Evolutionary conservation across 495 filamentous ascomycete genomes (phyloP), one percentile per base, ranked within the genome.

Genomic region (Penicillium tannophilum): DNA sequence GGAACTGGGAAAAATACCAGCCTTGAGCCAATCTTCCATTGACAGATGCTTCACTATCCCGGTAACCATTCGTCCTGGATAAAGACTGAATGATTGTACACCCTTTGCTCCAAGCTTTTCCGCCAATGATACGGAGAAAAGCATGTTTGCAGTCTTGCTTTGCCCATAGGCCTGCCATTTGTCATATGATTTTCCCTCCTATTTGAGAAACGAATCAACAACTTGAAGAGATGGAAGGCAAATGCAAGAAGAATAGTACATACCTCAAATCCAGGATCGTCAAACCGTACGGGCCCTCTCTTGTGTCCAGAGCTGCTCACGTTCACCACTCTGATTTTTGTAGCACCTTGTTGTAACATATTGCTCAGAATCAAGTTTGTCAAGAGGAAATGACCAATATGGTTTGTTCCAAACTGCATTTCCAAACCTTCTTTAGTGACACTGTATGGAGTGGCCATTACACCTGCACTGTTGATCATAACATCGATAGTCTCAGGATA

Each of bases 401-500:
- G 78, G 66, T 84, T 85, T 1, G 75, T 73, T 1, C 72, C 83
- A 20, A 88, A 76, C 53, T 88, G 84, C 19, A 65, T 59, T 63
- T 89, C 85, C 41, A 81, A 61, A 0, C 76, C 76, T 19, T 79
- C 77, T 23, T 60, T 70, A 53, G 67, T 82, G 53, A 64, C 62
- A 9, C 68, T 65, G 50, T 65, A 62, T 64, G 72, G 71, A 31
- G 79, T 47, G 23, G 76, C 74, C 86, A 90, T 89, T 52, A 89
- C 79, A 5, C 82, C 87, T 9, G 88, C 86, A 48, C 75, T 77
- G 49, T 72, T 87, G 69, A 90, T 83, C 6, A 90, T 62, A 20
- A 88, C 81, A 66, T 90, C 83, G 42, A 90, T 76, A 39, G 82
- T 71, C 41, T 77, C 63, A 39, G 84, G 81, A 31, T 74, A 60